Evolutionary conservation across 768 basidiomycete genomes (phyloP), one percentile per base, ranked within the genome.

Genomic region (Trametopsis cervina): DNA sequence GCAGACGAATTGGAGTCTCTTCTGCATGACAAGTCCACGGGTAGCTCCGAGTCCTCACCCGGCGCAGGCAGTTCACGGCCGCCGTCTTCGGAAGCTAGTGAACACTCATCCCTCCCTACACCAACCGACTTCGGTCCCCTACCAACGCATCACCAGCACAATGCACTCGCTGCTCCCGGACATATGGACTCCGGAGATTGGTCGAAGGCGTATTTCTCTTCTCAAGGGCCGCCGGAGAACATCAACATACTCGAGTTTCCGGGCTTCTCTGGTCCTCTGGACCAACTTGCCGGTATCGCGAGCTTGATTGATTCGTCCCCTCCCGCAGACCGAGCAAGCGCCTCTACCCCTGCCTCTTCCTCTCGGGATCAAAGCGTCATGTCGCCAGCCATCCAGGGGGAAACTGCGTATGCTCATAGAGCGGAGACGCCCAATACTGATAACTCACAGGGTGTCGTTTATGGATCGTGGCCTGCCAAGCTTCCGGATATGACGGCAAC

Each of bases 1-100:
- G n/a, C 41, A 87, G 85, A 73, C 58, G 85, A 89, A 57, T 69
- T 89, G 9, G 85, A 89, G 60, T 64, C 73, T 5, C 63, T 83
- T 15, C 64, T 87, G 49, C 72, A 68, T 17, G 80, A 84, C 54
- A 83, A 78, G 54, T 73, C 81, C 2, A 12, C 24, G 4, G 4
- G 37, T 13, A 25, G 20, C 1, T 3, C 44, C 17, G 23, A 11
- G 23, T 15, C 41, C 4, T 25, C 44, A 18, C 39, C 50, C 11
- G 23, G n/a, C 13, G n/a, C n/a, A 7, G 15, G 15, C 15, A 33
- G 29, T 33, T 7, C 29, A 15, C 29, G 15, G 15, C 9, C 29
- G 7, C 15, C 29, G 9, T 15, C 29, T 33, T 33, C 29, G 15
- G 9, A 33, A 33, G 9, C 7, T 15, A 33, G 29, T 15, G 29